Conservation (phyloP, 78 protist species). For the Planoprotostelium fungivorum region DNA sequence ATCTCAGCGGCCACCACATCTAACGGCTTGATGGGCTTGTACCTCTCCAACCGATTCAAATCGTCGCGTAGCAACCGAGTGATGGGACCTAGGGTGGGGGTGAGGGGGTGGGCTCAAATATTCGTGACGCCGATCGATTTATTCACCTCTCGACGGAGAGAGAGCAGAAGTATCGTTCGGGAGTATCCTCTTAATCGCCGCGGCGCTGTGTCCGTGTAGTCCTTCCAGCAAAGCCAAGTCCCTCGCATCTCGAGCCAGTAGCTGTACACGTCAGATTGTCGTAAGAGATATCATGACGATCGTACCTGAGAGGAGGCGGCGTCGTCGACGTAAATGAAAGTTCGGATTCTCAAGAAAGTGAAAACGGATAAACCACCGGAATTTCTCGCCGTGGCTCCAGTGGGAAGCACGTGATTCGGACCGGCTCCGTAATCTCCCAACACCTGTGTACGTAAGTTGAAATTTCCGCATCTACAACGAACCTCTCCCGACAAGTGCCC, state of each 20-base stretch:
- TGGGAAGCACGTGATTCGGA: constrained; percentile 83
- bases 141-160: not conserved
- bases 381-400: constrained; percentile 69
- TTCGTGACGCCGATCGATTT: too few species aligned
- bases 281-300: not conserved
- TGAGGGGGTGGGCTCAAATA: too few species aligned
- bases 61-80: not conserved
- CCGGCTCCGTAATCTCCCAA: constrained; percentile 84
- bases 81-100: too few species aligned
- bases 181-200: constrained; percentile 16
- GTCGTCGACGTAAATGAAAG: constrained; percentile 28
- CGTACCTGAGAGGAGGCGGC: not conserved
- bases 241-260: not conserved
- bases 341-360: constrained; percentile 54
- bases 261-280: not conserved
- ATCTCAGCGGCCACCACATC: not conserved
- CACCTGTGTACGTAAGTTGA: not conserved
- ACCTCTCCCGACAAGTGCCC: constrained; percentile 64
- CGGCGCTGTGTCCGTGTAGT: constrained; percentile 30
- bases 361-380: constrained; percentile 58
- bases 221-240: constrained; percentile 34
- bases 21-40: not conserved
- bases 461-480: not conserved
- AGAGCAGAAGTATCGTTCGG: too few species aligned
- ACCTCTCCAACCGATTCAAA: not conserved